Conservation (phyloP, 2,329 filamentous ascomycete genomes). For the Talaromyces albobiverticillius region DNA sequence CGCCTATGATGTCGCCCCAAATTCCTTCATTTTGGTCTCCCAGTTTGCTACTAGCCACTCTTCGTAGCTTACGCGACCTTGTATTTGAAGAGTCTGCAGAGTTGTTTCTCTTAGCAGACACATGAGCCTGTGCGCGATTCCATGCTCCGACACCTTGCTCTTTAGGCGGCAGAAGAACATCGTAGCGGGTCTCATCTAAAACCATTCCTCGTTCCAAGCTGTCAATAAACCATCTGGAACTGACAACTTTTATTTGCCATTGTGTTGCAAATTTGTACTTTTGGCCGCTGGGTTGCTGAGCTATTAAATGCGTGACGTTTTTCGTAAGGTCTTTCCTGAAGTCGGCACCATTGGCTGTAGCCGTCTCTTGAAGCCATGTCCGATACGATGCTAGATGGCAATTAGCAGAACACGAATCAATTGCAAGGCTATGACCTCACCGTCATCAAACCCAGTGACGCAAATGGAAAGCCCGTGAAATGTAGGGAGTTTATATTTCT, state of each 20-base stretch:
- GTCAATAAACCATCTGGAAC: slow-evolving; percentile 80
- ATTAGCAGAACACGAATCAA: neutral
- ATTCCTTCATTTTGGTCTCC: slow-evolving; percentile 74
- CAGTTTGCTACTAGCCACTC: slow-evolving; percentile 81
- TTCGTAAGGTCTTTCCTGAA: slow-evolving; percentile 88
- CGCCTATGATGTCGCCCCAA: slow-evolving; percentile 84
- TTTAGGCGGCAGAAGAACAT: slow-evolving; percentile 66
- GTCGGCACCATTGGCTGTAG: slow-evolving; percentile 69
- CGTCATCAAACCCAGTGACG: slow-evolving; percentile 67
- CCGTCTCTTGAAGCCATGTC: slow-evolving; percentile 65
- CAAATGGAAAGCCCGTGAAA: slow-evolving; percentile 60
- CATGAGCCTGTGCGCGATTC: slow-evolving; percentile 49
- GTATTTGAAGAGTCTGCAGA: slow-evolving; percentile 50
- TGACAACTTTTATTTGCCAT: slow-evolving; percentile 79
- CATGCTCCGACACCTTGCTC: slow-evolving; percentile 77
- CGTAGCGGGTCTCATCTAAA: slow-evolving; percentile 80
- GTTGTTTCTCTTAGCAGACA: slow-evolving; percentile 33
- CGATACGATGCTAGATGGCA: slow-evolving; percentile 58
- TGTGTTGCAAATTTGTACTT: slow-evolving; percentile 85
- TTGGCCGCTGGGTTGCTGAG: slow-evolving; percentile 72
- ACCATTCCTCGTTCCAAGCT: slow-evolving; percentile 85
- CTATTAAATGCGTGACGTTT: slow-evolving; percentile 82
- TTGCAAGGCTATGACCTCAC: slow-evolving; percentile 38
- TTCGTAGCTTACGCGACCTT: slow-evolving; percentile 76
- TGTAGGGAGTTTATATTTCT: slow-evolving; percentile 45